Evolutionary conservation across 371 early-diverging fungal species (phyloP), one percentile per base, ranked within the genome.

Genomic region (Mortierella sp.): DNA sequence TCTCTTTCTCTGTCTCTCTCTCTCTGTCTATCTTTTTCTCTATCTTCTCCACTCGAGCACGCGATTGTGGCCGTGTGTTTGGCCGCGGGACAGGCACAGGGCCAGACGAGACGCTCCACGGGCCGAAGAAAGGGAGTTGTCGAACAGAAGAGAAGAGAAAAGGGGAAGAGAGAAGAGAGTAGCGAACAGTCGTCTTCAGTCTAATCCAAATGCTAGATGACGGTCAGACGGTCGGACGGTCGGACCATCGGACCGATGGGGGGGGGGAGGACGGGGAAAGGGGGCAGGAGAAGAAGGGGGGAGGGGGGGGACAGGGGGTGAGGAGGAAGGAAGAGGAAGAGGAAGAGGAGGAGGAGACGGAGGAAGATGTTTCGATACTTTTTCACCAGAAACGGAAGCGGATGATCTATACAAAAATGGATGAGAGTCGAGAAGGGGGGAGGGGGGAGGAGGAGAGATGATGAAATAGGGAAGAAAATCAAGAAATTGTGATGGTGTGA

Each of bases 361-460:
- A 59, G 21, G 62, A 62, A 50, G 50, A 45, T 44, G 60, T 6
- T 3, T 28, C 14, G 16, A 21, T 50, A 14, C 16, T 12, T 46
- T 46, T 21, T 50, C 14, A 21, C 21, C n/a, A 50, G 50, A 5
- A 16, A 50, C n/a, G 4, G 21, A 2, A 50, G 14, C 21, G 30
- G 68, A 44, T 52, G 56, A 67, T n/a, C 61, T 9, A 47, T 18
- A 29, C 19, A n/a, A 37, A 50, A 25, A 30, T 23, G 60, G 58
- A 21, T 25, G 51, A 47, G 12, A 15, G 56, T 14, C 28, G 23
- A 29, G 57, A 48, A 14, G 15, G 21, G 19, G 4, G 21, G 14
- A 21, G 29, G 21, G 1, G 45, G 45, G 44, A 21, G 6, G 47
- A 25, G 19, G 23, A 14, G 44, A 15, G 53, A 18, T 4, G 53